A percentile compares a stretch with the other conserved stretches of the same genome.
Conservation (phyloP, 345 rosid species). For the Corymbia maculata region DNA sequence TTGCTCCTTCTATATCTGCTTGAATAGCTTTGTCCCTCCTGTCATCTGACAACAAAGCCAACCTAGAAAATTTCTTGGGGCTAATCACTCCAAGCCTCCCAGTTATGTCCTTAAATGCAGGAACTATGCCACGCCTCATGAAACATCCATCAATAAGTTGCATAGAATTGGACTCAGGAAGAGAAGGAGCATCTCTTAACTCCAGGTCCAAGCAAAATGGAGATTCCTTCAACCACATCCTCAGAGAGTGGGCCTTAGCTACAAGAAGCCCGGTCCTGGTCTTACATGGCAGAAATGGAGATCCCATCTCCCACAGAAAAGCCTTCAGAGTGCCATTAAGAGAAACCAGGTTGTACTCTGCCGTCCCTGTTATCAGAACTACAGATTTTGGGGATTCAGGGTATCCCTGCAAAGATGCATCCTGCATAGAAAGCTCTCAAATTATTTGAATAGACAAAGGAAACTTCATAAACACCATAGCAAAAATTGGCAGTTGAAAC, state of each 20-base stretch:
- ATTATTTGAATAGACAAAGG: not conserved
- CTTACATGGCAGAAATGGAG: constrained; percentile 87
- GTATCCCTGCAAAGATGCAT: constrained; percentile 87
- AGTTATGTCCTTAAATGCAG: constrained; percentile 78
- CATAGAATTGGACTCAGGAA: constrained; percentile 71
- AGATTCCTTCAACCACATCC: constrained; percentile 98
- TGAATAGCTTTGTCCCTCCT: constrained; percentile 63
- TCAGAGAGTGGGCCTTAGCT: constrained; percentile 88
- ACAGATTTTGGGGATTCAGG: constrained; percentile 90
- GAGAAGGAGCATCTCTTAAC: constrained; percentile 52
- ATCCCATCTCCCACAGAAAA: constrained; percentile 96
- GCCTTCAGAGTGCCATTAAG: constrained; percentile 76
- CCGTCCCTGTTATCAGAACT: constrained; percentile 75
- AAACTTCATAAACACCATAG: not conserved
- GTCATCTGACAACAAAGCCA: constrained; percentile 68
- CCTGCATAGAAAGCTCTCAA: constrained; percentile 25
- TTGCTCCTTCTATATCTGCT: constrained; percentile 58
- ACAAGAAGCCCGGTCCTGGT: constrained; percentile 74
- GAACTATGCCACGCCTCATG: constrained; percentile 78
- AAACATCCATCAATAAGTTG: constrained; percentile 78
- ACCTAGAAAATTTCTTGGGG: constrained; percentile 79
- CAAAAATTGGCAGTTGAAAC: not conserved
- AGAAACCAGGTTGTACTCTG: constrained; percentile 81
- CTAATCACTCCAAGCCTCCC: constrained; percentile 69
- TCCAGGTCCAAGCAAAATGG: constrained; percentile 94